These are phyloP conservation scores for Quillaja saponaria DNA, from an alignment of 306 rosid genomes.

Conservation along the genomic window DNA sequence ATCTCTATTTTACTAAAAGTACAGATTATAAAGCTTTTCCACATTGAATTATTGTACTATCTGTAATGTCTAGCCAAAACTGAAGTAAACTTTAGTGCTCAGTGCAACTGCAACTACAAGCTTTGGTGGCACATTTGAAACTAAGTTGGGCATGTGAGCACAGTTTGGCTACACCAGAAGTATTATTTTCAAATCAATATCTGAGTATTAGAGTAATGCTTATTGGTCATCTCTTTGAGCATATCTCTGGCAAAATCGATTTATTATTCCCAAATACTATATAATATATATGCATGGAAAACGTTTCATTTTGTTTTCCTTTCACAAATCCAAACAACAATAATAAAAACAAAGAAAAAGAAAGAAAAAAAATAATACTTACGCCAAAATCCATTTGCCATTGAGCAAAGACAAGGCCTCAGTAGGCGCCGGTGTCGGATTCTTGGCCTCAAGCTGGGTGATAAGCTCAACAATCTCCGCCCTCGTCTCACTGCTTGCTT, in stretches of 20 bases:
- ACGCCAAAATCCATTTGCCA: conserved; percentile 96
- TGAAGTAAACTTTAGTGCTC: not conserved
- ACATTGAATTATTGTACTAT: conserved; percentile 4
- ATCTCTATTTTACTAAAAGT: not conserved
- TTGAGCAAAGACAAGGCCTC: conserved; percentile 81
- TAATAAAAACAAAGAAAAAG: not conserved
- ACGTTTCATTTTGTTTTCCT: too few species aligned
- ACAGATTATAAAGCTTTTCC: not conserved
- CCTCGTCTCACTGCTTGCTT: conserved; percentile 72
- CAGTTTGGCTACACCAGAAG: not conserved
- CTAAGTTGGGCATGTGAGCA: conserved; percentile 10
- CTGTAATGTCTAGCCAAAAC: not conserved
- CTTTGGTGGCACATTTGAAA: not conserved
- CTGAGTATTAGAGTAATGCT: too few species aligned
- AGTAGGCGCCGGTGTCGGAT: conserved; percentile 85
- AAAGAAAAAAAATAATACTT: conserved; percentile 21
- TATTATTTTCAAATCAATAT: not conserved
- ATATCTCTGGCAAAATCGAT: too few species aligned
- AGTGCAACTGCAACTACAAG: not conserved
- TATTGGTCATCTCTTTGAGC: too few species aligned
- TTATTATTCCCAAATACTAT: too few species aligned
- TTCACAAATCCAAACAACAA: conserved; percentile 1
- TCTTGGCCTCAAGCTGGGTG: conserved; percentile 75
- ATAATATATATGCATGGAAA: too few species aligned
- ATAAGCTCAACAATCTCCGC: conserved; percentile 93